A percentile compares a stretch with the other conserved stretches of the same genome.
These are phyloP conservation scores for Cutaneotrichosporon cutaneum DNA, from an alignment of 1,284 basidiomycete genomes.

Conservation along the genomic window DNA sequence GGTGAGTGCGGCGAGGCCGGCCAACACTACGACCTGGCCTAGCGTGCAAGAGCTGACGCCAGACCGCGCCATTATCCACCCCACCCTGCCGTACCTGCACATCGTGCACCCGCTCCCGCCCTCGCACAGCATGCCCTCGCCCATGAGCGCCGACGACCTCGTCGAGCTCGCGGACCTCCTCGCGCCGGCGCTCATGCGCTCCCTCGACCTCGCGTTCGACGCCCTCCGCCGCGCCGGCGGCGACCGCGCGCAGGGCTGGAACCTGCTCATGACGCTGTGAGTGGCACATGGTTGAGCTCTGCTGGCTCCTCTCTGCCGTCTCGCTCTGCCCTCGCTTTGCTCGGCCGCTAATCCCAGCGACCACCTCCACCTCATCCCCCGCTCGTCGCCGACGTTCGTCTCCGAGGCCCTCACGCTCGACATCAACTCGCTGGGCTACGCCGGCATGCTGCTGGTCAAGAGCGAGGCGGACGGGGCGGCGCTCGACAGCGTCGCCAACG, in stretches of 20 bases:
- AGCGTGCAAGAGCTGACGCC: constrained; percentile 29
- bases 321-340: neutral
- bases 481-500: constrained; percentile 51
- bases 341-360: constrained; percentile 51
- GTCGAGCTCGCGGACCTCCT: constrained; percentile 59
- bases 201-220: constrained; percentile 75
- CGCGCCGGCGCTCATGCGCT: constrained; percentile 65
- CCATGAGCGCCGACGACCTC: constrained; percentile 53
- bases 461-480: constrained; percentile 73
- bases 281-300: constrained; percentile 21
- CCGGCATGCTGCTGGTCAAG: constrained; percentile 79
- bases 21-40: too few relatives aligned
- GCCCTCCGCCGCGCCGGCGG: constrained; percentile 54
- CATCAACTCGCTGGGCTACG: constrained; percentile 81
- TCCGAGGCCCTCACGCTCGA: constrained; percentile 54
- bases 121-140: constrained; percentile 56
- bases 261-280: constrained; percentile 67
- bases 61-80: constrained; percentile 72
- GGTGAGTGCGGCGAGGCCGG: constrained; percentile 52
- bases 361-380: constrained; percentile 78
- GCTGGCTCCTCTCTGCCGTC: neutral
- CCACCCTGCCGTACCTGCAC: constrained; percentile 71
- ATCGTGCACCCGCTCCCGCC: constrained; percentile 60
- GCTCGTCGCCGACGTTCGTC: constrained; percentile 53
- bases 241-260: constrained; percentile 59